Evolutionary conservation across 257 asterid species (phyloP).

Genomic region (Craterostigma plantagineum): DNA sequence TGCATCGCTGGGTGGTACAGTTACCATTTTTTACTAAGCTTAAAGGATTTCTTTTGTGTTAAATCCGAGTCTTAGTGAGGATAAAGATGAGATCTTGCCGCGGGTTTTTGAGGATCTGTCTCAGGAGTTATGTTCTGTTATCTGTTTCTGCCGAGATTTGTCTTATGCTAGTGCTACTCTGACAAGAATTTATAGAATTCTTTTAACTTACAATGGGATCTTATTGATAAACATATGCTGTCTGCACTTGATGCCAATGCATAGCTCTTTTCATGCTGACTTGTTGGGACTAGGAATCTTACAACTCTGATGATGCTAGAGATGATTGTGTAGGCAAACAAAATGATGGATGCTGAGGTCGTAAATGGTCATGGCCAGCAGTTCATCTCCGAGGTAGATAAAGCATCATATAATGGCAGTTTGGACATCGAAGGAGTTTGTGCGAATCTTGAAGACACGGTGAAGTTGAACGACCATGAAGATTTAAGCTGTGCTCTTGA

Average conservation of each 20-base stretch:
- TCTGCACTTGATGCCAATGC: no score
- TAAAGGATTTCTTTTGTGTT: neutral
- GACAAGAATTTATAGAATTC: neutral
- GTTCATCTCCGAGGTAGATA: conserved; percentile 10
- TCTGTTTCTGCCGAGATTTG: conserved; percentile 5
- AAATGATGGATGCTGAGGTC: conserved; percentile 21
- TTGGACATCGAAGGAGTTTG: conserved; percentile 13
- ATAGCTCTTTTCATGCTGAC: no score
- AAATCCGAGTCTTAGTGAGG: conserved; percentile 14
- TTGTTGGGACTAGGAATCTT: no score
- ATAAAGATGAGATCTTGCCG: conserved; percentile 16
- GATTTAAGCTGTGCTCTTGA: no score
- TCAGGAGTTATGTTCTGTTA: no score
- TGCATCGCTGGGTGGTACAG: no score
- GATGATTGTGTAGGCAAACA: conserved; percentile 12
- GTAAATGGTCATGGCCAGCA: conserved; percentile 13
- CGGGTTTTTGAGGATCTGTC: conserved; percentile 17
- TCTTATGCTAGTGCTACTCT: conserved; percentile 4
- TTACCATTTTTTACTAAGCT: no score
- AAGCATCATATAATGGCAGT: conserved; percentile 15
- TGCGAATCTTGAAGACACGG: conserved; percentile 16
- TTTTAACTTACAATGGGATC: no score
- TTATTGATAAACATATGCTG: no score
- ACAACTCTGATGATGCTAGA: no score
- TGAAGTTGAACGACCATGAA: conserved; percentile 15